phyloP scores from a whole-genome alignment of 768 basidiomycete species.

The Termitomyces eurrhizus region DNA sequence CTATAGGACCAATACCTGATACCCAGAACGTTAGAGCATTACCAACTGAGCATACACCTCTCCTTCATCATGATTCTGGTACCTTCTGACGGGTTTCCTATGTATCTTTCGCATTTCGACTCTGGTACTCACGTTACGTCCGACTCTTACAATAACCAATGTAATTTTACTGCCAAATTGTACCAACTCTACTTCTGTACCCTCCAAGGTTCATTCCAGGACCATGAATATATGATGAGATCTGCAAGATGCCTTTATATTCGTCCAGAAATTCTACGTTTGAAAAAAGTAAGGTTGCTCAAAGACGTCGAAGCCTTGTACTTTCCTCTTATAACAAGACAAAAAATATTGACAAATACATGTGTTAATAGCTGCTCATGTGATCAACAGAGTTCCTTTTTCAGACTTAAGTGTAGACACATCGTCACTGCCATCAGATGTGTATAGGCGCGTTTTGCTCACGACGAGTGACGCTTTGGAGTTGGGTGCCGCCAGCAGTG shows the following conservation, averaged over 20 bases:
- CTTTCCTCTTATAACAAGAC: neutral
- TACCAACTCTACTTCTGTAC: neutral
- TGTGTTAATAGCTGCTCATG: neutral
- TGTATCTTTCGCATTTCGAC: slow-evolving; percentile 11
- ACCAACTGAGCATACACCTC: slow-evolving; percentile 37
- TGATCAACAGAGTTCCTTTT: neutral
- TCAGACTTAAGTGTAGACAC: too few species aligned
- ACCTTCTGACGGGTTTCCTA: slow-evolving; percentile 1
- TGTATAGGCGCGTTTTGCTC: neutral
- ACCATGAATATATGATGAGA: too few species aligned
- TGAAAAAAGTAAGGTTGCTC: neutral
- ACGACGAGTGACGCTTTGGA: neutral
- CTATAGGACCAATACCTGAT: slow-evolving; percentile 4
- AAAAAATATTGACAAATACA: neutral
- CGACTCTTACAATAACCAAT: slow-evolving; percentile 16
- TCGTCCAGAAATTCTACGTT: neutral
- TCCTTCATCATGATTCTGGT: slow-evolving; percentile 24
- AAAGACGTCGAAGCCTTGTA: neutral
- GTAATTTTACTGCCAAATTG: slow-evolving; percentile 12
- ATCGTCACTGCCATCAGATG: neutral
- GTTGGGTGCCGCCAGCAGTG: neutral
- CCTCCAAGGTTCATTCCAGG: neutral
- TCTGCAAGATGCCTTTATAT: neutral
- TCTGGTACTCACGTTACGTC: slow-evolving; percentile 1
- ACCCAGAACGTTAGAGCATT: slow-evolving; percentile 13